Percentiles rank a stretch among this genome's conserved stretches.
These are phyloP conservation scores for Pelargonium cotyledonis DNA, from an alignment of 441 rosid species.

Conservation along the genomic window DNA sequence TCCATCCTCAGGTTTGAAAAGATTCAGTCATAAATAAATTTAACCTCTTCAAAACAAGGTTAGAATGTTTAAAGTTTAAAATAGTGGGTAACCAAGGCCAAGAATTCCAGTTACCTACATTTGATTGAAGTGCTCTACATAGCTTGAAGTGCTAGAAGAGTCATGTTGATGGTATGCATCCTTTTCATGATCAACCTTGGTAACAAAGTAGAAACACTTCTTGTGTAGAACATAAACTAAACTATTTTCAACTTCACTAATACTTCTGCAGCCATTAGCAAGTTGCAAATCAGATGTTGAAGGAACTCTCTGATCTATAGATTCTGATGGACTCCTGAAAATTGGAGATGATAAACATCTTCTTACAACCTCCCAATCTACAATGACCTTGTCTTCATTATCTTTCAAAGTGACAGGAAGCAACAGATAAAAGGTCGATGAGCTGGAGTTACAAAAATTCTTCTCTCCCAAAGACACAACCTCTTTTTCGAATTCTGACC, in stretches of 20 bases:
- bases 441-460: constrained; percentile 30
- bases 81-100: background rate
- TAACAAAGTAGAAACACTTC: constrained; percentile 54
- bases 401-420: constrained; percentile 54
- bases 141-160: constrained; percentile 35
- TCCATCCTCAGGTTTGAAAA: background rate
- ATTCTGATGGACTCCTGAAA: constrained; percentile 39
- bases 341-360: constrained; percentile 83
- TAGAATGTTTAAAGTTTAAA: background rate
- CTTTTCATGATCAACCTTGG: constrained; percentile 38
- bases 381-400: constrained; percentile 29
- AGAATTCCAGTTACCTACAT: constrained; percentile 45
- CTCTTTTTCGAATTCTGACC: constrained; percentile 46
- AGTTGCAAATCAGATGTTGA: constrained; percentile 38
- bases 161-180: constrained; percentile 44
- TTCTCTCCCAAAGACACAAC: constrained; percentile 53
- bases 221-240: constrained; percentile 56
- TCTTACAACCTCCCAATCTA: constrained; percentile 63
- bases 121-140: constrained; percentile 39
- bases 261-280: constrained; percentile 53
- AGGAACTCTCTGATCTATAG: constrained; percentile 26
- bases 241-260: constrained; percentile 63
- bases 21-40: background rate
- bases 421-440: constrained; percentile 65
- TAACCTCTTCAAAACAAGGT: background rate